Evolutionary conservation across 345 rosid genomes (phyloP).

Genomic region (Lepidium aucheri): DNA sequence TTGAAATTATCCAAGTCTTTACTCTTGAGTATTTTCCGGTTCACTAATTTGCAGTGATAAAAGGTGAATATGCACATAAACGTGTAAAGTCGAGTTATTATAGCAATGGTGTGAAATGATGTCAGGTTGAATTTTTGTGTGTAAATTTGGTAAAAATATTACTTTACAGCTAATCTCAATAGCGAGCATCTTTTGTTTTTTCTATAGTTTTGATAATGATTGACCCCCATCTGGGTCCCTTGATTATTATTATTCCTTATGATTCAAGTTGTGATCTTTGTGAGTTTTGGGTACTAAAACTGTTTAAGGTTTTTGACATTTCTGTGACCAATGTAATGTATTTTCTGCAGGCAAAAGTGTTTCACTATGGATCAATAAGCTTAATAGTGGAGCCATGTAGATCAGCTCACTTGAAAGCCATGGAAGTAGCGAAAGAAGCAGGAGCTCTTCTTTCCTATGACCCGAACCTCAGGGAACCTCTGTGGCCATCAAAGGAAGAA

Average conservation of each 20-base stretch:
- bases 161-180: slow-evolving; percentile 18
- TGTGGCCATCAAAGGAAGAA: slow-evolving; percentile 60
- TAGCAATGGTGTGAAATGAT: slow-evolving; percentile 4
- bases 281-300: not conserved
- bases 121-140: not conserved
- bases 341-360: slow-evolving; percentile 42
- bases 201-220: slow-evolving; percentile 1
- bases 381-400: slow-evolving; percentile 67
- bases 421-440: slow-evolving; percentile 49
- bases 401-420: slow-evolving; percentile 52
- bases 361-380: slow-evolving; percentile 69
- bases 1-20: not conserved
- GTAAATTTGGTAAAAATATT: not conserved
- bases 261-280: not conserved
- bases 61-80: not conserved
- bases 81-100: slow-evolving; percentile 1
- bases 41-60: not conserved
- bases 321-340: slow-evolving; percentile 4
- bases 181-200: slow-evolving; percentile 9
- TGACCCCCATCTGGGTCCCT: slow-evolving; percentile 21
- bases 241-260: not conserved
- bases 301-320: not conserved
- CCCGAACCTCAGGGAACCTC: slow-evolving; percentile 53
- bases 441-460: slow-evolving; percentile 66
- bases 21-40: not conserved